Percentiles rank a stretch among this genome's conserved stretches.
phyloP scores from a whole-genome alignment of 208 protist species.

The Leishmania martiniquensis region DNA sequence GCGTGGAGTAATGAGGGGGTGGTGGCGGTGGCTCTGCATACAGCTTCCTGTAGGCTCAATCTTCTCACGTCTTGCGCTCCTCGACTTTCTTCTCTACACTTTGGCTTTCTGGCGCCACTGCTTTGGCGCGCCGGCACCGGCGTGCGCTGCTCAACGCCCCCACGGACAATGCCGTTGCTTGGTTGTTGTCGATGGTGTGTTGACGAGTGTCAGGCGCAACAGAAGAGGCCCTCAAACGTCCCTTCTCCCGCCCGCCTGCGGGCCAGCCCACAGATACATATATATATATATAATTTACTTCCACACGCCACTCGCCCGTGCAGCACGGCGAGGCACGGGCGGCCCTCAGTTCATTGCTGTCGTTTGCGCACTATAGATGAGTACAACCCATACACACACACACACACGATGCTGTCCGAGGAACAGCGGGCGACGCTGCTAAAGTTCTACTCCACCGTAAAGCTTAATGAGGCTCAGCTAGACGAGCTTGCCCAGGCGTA shows the following conservation, averaged over 20 bases:
- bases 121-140: background rate
- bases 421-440: constrained; percentile 64
- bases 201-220: no score
- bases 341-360: background rate
- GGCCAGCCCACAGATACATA: no score
- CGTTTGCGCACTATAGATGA: background rate
- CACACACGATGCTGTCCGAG: constrained; percentile 57
- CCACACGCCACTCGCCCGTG: no score
- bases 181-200: no score
- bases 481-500: constrained; percentile 69
- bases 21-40: background rate
- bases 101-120: no score
- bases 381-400: background rate
- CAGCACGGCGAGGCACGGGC: background rate
- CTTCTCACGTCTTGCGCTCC: background rate
- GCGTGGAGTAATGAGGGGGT: background rate
- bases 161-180: background rate
- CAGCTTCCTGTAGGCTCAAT: background rate
- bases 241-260: no score
- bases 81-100: background rate
- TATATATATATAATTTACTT: no score
- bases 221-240: no score
- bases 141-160: background rate
- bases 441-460: constrained; percentile 68
- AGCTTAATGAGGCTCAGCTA: constrained; percentile 65